These are phyloP conservation scores for Aureobasidium namibiae DNA, from an alignment of 2,329 filamentous ascomycete genomes.

Conservation along the genomic window DNA sequence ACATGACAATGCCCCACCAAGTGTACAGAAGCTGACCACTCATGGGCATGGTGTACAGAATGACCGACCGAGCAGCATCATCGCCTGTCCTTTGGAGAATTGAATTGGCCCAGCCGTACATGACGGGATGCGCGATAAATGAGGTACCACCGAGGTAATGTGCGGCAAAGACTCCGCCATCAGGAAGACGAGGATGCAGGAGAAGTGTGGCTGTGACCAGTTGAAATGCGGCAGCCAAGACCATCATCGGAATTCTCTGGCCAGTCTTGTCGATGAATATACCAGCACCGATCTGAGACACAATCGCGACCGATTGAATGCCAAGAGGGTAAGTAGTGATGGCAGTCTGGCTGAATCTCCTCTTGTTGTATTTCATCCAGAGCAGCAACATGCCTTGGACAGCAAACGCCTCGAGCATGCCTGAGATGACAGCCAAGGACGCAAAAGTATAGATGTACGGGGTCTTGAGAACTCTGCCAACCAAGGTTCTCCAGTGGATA, in stretches of 20 bases:
- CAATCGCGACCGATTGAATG: constrained; percentile 49
- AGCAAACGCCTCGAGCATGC: constrained; percentile 28
- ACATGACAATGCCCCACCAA: constrained; percentile 19
- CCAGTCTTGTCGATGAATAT: constrained; percentile 32
- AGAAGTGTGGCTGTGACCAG: constrained; percentile 25
- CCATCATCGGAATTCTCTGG: constrained; percentile 24
- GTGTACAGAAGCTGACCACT: constrained; percentile 34
- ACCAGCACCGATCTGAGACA: constrained; percentile 35
- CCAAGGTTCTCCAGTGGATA: background rate
- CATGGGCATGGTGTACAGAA: constrained; percentile 35
- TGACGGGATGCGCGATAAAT: constrained; percentile 34
- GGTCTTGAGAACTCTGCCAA: background rate
- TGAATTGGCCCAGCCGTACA: constrained; percentile 34
- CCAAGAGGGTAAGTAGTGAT: constrained; percentile 52
- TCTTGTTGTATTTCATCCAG: constrained; percentile 28
- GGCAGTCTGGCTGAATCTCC: constrained; percentile 26
- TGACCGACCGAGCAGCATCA: constrained; percentile 34
- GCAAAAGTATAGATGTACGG: constrained; percentile 31
- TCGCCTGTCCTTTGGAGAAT: constrained; percentile 32
- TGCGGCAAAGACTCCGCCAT: constrained; percentile 29
- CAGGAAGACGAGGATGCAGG: constrained; percentile 22
- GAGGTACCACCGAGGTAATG: constrained; percentile 32
- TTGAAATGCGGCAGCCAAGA: constrained; percentile 27
- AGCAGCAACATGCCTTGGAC: constrained; percentile 24
- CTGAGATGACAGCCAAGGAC: constrained; percentile 30